Evolutionary conservation across 345 rosid genomes (phyloP).

Genomic region (Tarenaya hassleriana): DNA sequence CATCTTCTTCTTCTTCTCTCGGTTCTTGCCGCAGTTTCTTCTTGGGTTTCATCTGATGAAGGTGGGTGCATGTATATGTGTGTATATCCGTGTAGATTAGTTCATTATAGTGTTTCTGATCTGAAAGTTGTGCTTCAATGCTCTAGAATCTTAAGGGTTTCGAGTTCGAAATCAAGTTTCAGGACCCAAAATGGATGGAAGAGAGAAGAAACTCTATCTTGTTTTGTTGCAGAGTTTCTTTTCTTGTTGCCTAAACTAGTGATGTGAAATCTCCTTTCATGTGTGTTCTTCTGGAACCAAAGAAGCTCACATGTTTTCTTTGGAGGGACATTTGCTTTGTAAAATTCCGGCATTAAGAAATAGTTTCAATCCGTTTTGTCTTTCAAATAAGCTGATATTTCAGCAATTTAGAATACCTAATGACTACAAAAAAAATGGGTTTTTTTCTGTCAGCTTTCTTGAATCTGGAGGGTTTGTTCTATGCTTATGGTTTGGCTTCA

Average conservation of each 20-base stretch:
- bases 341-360: too few relatives aligned
- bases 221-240: neutral
- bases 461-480: neutral
- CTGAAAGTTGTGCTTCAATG: neutral
- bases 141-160: neutral
- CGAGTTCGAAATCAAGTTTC: constrained; percentile 15
- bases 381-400: neutral
- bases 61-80: constrained; percentile 29
- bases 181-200: neutral
- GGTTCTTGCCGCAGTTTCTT: constrained; percentile 35
- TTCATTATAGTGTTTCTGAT: neutral
- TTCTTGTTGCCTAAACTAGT: constrained; percentile 19
- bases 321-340: too few relatives aligned
- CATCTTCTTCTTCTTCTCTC: constrained; percentile 20
- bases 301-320: too few relatives aligned
- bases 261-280: neutral
- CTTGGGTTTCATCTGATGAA: constrained; percentile 42
- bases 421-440: neutral
- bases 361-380: too few relatives aligned
- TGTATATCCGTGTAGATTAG: neutral
- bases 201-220: neutral
- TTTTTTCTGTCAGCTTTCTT: neutral
- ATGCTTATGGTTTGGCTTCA: constrained; percentile 8
- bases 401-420: constrained; percentile 1
- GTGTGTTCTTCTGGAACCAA: neutral